These are phyloP conservation scores for Clitopilus passeckerianus DNA, from an alignment of 768 basidiomycete species.

Conservation along the genomic window DNA sequence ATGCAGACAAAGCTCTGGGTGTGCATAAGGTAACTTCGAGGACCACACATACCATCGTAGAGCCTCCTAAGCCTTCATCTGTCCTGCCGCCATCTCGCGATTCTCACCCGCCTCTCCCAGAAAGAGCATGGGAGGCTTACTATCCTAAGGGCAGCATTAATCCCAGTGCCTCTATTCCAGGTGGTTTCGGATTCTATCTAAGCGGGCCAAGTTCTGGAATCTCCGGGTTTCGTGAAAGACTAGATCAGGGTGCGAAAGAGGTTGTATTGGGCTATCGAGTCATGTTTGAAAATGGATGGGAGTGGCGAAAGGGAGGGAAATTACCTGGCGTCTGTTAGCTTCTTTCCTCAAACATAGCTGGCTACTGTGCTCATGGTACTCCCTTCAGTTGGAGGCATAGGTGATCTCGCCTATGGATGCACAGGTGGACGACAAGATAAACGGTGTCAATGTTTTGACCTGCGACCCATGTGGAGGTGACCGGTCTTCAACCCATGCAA, in stretches of 20 bases:
- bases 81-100: slow-evolving; percentile 1
- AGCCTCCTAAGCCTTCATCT: slow-evolving; percentile 15
- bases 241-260: slow-evolving; percentile 42
- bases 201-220: slow-evolving; percentile 33
- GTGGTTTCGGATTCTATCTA: slow-evolving; percentile 74
- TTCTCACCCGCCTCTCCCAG: slow-evolving; percentile 13
- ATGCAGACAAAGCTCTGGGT: slow-evolving; percentile 38
- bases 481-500: slow-evolving; percentile 3
- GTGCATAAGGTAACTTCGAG: slow-evolving; percentile 41
- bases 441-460: slow-evolving; percentile 63
- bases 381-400: slow-evolving; percentile 46
- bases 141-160: slow-evolving; percentile 61
- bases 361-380: neutral
- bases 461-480: slow-evolving; percentile 75
- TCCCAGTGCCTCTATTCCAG: slow-evolving; percentile 42
- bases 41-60: slow-evolving; percentile 27
- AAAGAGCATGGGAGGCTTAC: slow-evolving; percentile 53
- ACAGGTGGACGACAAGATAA: slow-evolving; percentile 61
- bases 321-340: slow-evolving; percentile 65
- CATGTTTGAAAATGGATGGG: slow-evolving; percentile 58
- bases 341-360: neutral
- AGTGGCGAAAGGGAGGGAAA: slow-evolving; percentile 74
- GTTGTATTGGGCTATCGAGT: slow-evolving; percentile 62
- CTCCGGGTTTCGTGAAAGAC: slow-evolving; percentile 26
- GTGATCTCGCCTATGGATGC: slow-evolving; percentile 57